Conservation (phyloP, 2,329 filamentous ascomycete species). For the Scedosporium aurantiacum region DNA sequence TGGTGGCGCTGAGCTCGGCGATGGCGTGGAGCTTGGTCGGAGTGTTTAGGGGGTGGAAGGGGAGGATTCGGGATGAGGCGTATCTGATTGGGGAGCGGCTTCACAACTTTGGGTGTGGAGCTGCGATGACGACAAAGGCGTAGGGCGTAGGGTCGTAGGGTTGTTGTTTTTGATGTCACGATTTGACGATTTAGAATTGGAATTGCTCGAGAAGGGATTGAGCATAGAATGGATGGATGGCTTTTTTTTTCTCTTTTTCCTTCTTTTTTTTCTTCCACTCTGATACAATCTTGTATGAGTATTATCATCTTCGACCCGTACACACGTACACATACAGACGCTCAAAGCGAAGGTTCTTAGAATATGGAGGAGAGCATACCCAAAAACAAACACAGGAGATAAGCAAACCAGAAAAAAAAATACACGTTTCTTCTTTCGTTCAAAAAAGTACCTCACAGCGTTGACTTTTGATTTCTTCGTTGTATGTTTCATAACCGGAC, state of each 20-base stretch:
- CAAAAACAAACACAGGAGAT: no score
- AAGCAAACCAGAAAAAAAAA: no score
- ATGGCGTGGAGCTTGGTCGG: slow-evolving; percentile 39
- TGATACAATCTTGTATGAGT: neutral
- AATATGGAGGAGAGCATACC: neutral
- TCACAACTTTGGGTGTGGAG: slow-evolving; percentile 70
- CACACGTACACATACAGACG: neutral
- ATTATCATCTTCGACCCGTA: neutral
- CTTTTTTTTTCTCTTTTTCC: neutral
- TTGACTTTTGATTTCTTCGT: no score
- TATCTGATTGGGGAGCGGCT: slow-evolving; percentile 90
- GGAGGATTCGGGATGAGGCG: slow-evolving; percentile 81
- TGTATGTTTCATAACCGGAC: neutral
- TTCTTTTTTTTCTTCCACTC: neutral
- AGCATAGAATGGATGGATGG: no score
- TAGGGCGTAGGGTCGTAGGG: neutral
- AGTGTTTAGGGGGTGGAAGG: slow-evolving; percentile 64
- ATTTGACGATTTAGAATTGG: neutral
- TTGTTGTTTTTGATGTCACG: neutral
- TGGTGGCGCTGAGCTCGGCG: slow-evolving; percentile 32
- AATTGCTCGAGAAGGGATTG: no score
- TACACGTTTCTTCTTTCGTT: no score
- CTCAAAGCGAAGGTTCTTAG: neutral
- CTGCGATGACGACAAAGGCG: neutral
- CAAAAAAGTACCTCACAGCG: no score